Evolutionary conservation across 2,329 filamentous ascomycete genomes (phyloP), one percentile per base, ranked within the genome.

Genomic region (Calcarisporium arbuscula): DNA sequence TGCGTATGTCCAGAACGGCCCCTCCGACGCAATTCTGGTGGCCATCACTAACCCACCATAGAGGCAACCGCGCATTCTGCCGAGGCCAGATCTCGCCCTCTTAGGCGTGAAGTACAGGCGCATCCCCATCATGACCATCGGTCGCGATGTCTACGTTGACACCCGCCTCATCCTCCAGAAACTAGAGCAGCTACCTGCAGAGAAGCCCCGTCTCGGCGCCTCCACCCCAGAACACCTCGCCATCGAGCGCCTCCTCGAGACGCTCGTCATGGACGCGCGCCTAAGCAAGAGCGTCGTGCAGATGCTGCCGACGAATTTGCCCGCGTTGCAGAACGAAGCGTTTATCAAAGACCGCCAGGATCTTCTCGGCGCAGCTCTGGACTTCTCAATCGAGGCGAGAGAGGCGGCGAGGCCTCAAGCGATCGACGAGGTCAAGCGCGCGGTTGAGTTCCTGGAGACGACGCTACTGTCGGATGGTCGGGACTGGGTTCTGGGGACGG

Each of bases 121-220:
- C 34, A 84, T 85, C 35, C 82, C 82, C 2, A 49, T 85, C 32
- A 57, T 85, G 32, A 60, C 74, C 17, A 76, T 85, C 44, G 80
- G 78, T 12, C 65, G 73, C 6, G 74, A 83, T 49, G 60, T 86
- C 29, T 85, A 84, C 61, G 63, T 75, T 39, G 82, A 87, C 61
- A 79, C 78, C 2, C 73, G 78, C 2, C 68, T 85, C 18, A 85
- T 85, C 46, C 54, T 86, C 20, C 55, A 56, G 17, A 80, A 77
- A 51, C 72, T 86, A 2, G 76, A 83, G 47, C 46, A 61, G 1
- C 57, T 70, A 16, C 76, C 72, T 48, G 71, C 72, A 1, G 44
- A 62, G 3, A 53, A 60, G 11, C 48, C 59, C 1, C 53, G 49
- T 2, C 53, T 62, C 27, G 57, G 59, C 29, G 53, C 62, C 17